Base-by-base conservation (phyloP, 2,329 filamentous ascomycete species). In the Chaetomiaceae sp. region DNA sequence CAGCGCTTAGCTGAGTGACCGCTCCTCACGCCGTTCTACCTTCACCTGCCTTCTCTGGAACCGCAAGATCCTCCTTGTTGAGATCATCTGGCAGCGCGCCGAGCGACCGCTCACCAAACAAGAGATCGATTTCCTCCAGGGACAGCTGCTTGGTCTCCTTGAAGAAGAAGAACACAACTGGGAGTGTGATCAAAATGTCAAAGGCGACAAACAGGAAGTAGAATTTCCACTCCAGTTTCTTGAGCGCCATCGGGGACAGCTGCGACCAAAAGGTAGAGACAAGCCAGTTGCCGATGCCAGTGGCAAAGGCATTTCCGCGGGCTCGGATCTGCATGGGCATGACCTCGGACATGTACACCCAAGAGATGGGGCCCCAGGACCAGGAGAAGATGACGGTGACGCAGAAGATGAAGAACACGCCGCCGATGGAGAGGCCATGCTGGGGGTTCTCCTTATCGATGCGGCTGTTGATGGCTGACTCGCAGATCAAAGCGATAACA, bases 291-390 rank as follows among this genome's bases (percentile, higher is more conserved):
- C 78, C 78, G 39, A 82, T 70, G 42, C 72, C 77, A 0, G 78
- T 80, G 0, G 78, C 76, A 55, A 82, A 80, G 4, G 78, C 77
- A 41, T 74, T 77, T 2, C 79, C 79, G 19, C 74, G 71, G 5
- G 77, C 77, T 27, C 83, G 79, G 48, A 85, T 85, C 55, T 81
- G 79, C 66, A 86, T 77, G 9, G 83, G 82, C 65, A 82, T 81
- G 53, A 86, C 79, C 63, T 86, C 83, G 14, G 77, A 76, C 63
- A 82, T 81, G 63, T 86, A 86, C 1, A 85, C 72, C 81, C 82
- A 85, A 0, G 71, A 74, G 61, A 78, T 74, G 3, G 79, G 77
- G 2, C 80, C 76, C 67, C 80, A 83, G 0, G 78, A 81, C 38
- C 81, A 60, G 4, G 77, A 79, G 58, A 82, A 84, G 57, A 82